Conservation (phyloP, 164 flowering plant genomes). For the Berberis thunbergii region DNA sequence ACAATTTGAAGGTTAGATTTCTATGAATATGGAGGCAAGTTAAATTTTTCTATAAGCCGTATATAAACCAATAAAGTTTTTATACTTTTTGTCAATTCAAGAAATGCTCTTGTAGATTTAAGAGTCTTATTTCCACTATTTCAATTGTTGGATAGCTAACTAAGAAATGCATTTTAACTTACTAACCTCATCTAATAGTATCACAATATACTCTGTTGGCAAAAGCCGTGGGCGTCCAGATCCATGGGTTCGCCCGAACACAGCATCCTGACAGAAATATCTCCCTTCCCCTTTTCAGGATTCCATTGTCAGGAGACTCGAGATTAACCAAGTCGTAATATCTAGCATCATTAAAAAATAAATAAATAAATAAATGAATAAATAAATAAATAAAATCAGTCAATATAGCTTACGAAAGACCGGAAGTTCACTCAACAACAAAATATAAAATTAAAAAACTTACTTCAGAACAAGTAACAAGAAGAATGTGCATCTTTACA, state of each 20-base stretch:
- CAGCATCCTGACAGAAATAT: slow-evolving; percentile 76
- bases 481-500: no score
- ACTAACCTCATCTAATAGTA: slow-evolving; percentile 82
- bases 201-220: slow-evolving; percentile 86
- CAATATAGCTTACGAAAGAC: neutral
- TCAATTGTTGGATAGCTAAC: neutral
- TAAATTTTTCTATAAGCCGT: no score
- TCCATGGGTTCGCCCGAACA: slow-evolving; percentile 54
- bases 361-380: neutral
- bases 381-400: neutral
- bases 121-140: no score
- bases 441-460: no score
- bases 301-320: slow-evolving; percentile 30
- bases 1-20: no score
- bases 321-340: slow-evolving; percentile 64
- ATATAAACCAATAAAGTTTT: no score
- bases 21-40: no score
- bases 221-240: slow-evolving; percentile 57
- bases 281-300: slow-evolving; percentile 81
- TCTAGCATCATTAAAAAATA: slow-evolving; percentile 26
- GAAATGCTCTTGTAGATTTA: no score
- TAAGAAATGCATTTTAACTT: neutral
- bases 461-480: no score
- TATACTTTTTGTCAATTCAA: no score
- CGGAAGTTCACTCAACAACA: neutral